These are phyloP conservation scores for Suillus fuscotomentosus DNA, from an alignment of 768 basidiomycete species.

Conservation along the genomic window DNA sequence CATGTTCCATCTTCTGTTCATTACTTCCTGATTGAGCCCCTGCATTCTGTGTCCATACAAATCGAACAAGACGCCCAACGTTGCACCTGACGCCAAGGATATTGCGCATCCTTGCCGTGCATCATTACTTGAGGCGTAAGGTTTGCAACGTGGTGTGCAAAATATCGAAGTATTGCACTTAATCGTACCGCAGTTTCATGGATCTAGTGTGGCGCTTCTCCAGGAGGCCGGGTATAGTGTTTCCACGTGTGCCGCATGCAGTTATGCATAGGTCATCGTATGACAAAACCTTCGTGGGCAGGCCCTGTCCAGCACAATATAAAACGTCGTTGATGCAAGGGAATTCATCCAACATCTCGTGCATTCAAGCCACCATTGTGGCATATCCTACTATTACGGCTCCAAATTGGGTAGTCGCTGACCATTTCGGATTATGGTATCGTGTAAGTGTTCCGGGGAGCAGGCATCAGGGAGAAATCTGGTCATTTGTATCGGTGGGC, in stretches of 20 bases:
- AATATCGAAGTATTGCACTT: neutral
- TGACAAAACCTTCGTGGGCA: neutral
- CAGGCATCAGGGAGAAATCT: conserved; percentile 13
- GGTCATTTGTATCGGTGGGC: conserved; percentile 25
- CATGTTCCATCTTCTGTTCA: neutral
- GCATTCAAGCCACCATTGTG: neutral
- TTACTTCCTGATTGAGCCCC: neutral
- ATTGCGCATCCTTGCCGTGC: neutral
- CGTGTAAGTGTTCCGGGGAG: neutral
- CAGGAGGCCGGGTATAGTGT: neutral
- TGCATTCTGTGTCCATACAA: neutral
- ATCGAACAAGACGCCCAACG: neutral
- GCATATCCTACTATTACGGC: neutral
- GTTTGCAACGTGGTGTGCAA: neutral
- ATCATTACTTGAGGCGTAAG: neutral
- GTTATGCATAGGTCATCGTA: neutral
- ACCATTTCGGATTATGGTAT: no score
- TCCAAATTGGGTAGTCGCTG: neutral
- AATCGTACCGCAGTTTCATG: neutral
- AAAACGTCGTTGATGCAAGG: neutral
- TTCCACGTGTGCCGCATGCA: neutral
- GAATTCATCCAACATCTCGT: neutral
- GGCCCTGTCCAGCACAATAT: neutral
- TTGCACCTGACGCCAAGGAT: neutral
- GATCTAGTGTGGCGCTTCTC: neutral